Base-by-base conservation (phyloP, 805 yeast species). In the Kluyveromyces siamensis region DNA sequence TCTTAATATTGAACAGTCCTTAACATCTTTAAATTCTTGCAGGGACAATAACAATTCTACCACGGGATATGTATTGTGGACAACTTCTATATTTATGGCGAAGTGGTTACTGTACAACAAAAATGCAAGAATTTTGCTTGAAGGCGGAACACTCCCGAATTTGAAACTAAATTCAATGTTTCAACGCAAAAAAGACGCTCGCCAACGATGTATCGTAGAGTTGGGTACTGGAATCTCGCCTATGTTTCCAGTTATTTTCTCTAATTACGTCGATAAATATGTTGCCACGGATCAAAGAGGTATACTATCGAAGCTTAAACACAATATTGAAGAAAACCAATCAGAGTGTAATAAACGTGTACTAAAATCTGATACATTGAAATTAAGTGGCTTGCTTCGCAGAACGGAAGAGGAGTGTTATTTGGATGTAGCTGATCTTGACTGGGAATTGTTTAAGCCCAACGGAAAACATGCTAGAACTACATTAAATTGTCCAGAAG, bases 61-160 rank as follows among this genome's bases (percentile, higher is more conserved):
- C 2, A 66, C 70, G 2, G 70, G 70, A 6, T 66, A 58, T 48
- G 69, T 66, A 6, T 50, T 65, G 8, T 66, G 70, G 70, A 59
- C 63, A 7, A 62, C 67, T 1, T 56, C 69, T 1, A 63, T 62
- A 2, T 61, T 61, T 46, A 65, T 66, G 41, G 19, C 61, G n/a
- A 55, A 53, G 35, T 66, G 70, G 70, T 45, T 65, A 11, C 52
- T 66, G 17, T 65, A 63, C 53, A 54, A 54, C 40, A 43, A 38
- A 14, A 40, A 52, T 11, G 55, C 62, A 3, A 13, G n/a, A 2
- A 39, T 52, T 13, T 49, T 61, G 16, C 44, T 65, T 41, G 19
- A 27, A n/a, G 61, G 62, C 9, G 52, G 49, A 9, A n/a, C 19
- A 9, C 50, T 55, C 1, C 38, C 43, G 16, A 19, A 37, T 13